Conservation (phyloP, 164 flowering plant genomes). For the Vitis vinifera region ASM3070453v1 NC_081815.1:19300501-19301000, state of each 20-base stretch:
- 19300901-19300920: too few relatives aligned
- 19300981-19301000: too few relatives aligned
- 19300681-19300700: constrained; percentile 42
- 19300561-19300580: constrained; percentile 48
- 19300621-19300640: constrained; percentile 1
- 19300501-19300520: constrained; percentile 28
- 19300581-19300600: constrained; percentile 63
- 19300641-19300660: background rate
- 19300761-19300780: constrained; percentile 67
- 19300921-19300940: too few relatives aligned
- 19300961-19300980: too few relatives aligned
- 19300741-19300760: constrained; percentile 59
- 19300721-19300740: constrained; percentile 48
- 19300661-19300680: too few relatives aligned
- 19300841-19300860: background rate
- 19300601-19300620: constrained; percentile 53
- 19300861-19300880: background rate
- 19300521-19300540: constrained; percentile 55
- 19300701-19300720: constrained; percentile 22
- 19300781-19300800: constrained; percentile 87
- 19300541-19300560: constrained; percentile 58
- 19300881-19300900: too few relatives aligned
- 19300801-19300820: constrained; percentile 76
- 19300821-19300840: background rate
- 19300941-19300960: too few relatives aligned